Evolutionary conservation across 306 rosid species (phyloP), one percentile per base, ranked within the genome.

Genomic region (Fragaria vesca): DNA sequence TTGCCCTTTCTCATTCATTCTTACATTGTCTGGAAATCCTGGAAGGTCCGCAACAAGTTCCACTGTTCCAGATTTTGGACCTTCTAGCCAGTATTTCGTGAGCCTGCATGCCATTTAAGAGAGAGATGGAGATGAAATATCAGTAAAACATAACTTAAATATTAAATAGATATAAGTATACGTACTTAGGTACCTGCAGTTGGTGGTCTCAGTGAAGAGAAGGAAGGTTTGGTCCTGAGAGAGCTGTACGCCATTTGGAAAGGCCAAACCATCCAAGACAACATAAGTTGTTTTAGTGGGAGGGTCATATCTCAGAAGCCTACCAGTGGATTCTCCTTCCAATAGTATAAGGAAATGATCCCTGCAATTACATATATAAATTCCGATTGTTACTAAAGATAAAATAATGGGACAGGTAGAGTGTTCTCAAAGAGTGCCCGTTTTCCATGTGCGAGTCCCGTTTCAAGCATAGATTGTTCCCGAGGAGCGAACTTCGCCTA

Each of bases 241-340:
- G 40, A 92, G 74, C 48, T 92, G 98, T 5, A 95, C 88, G 9
- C 98, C 98, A 51, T 95, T 95, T 18, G 98, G 97, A 79, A 92
- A 95, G 74, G 97, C 97, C 86, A 95, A 92, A 6, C 97, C 96
- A 61, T 91, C 92, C 83, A 95, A 83, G 11, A 95, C 94, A 83
- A 91, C 85, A 62, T 86, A 91, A 15, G 97, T 95, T 74, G 90
- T 83, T 89, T 91, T 88, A 18, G 97, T 92, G 4, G 89, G 86
- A 76, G 97, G 98, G 60, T 95, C 98, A 79, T 92, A 95, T 84
- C 97, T 88, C 0, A 89, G 87, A 74, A 93, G 96, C 86, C 99
- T 89, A 11, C 97, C 97, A 0, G 96, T 91, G 52, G 97, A 83
- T 88, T 95, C 97, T 74, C 97, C 99, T 93, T 95, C 97, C 81